Evolutionary conservation across 2,329 filamentous ascomycete species (phyloP).

Genomic region (Plectosphaerella sp.): DNA sequence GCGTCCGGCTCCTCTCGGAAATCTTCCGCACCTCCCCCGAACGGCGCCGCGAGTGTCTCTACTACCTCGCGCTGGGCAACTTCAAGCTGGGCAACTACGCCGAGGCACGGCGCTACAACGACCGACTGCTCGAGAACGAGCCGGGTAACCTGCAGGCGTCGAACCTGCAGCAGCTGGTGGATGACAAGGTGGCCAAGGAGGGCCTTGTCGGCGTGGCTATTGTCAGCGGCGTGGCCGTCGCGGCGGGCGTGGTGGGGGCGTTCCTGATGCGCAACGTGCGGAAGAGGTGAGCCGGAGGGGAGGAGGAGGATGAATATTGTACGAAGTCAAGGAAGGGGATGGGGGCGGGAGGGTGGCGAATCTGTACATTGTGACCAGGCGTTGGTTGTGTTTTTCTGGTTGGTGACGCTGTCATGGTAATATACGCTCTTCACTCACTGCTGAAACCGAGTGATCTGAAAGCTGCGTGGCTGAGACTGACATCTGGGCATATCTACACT

Average conservation of each 20-base stretch:
- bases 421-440: not conserved
- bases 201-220: slow-evolving; percentile 93
- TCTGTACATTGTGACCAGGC: not conserved
- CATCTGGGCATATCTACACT: no score
- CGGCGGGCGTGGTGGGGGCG: slow-evolving; percentile 87
- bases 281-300: slow-evolving; percentile 38
- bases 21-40: slow-evolving; percentile 94
- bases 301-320: not conserved
- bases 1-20: slow-evolving; percentile 87
- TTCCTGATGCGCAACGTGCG: slow-evolving; percentile 75
- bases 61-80: slow-evolving; percentile 95
- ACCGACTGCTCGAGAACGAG: slow-evolving; percentile 85
- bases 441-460: no score
- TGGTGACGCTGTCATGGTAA: not conserved
- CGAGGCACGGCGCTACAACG: slow-evolving; percentile 92
- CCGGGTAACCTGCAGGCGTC: slow-evolving; percentile 85
- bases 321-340: not conserved
- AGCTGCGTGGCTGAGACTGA: no score
- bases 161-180: slow-evolving; percentile 82
- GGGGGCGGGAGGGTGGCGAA: not conserved
- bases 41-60: slow-evolving; percentile 93
- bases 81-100: slow-evolving; percentile 98
- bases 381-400: not conserved
- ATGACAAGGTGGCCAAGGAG: slow-evolving; percentile 94
- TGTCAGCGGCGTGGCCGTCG: slow-evolving; percentile 86